Percentiles rank a stretch among this genome's conserved stretches.
Conservation (phyloP, 2,329 filamentous ascomycete species). For the Aureobasidium sp. region DNA sequence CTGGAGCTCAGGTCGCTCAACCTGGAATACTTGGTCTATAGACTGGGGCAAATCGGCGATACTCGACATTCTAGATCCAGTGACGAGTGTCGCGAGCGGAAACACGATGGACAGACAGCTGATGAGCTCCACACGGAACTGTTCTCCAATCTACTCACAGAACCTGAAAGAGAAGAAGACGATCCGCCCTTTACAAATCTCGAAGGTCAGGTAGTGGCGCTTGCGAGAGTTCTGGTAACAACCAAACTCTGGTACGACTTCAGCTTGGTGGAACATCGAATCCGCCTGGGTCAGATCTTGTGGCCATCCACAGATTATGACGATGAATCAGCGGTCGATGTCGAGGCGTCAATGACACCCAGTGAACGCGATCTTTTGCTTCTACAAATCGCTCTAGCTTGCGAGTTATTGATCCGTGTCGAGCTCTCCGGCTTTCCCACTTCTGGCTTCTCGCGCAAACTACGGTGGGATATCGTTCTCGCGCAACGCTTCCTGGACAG, state of each 20-base stretch:
- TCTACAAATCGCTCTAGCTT: conserved; percentile 46
- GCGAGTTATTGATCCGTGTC: conserved; percentile 46
- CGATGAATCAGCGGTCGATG: conserved; percentile 24
- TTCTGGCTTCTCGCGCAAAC: conserved; percentile 40
- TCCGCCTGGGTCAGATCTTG: conserved; percentile 38
- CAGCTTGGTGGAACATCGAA: conserved; percentile 38
- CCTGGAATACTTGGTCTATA: conserved; percentile 18
- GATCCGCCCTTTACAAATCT: conserved; percentile 20
- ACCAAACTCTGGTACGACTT: conserved; percentile 42
- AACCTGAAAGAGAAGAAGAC: neutral
- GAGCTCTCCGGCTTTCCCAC: conserved; percentile 25
- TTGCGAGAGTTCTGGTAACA: conserved; percentile 35
- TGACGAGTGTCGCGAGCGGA: neutral
- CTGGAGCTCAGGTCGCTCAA: conserved; percentile 21
- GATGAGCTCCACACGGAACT: conserved; percentile 23
- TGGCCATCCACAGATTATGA: conserved; percentile 30
- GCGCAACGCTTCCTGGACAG: conserved; percentile 46
- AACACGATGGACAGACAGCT: conserved; percentile 16
- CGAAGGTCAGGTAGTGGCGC: conserved; percentile 38
- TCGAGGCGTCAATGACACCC: conserved; percentile 22
- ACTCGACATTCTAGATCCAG: conserved; percentile 1
- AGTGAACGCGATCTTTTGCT: conserved; percentile 46
- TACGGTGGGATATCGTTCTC: conserved; percentile 49
- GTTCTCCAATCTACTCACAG: conserved; percentile 21
- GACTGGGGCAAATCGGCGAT: conserved; percentile 20